Base-by-base conservation (phyloP, 2,329 filamentous ascomycete genomes). In the Knufia petricola region DNA sequence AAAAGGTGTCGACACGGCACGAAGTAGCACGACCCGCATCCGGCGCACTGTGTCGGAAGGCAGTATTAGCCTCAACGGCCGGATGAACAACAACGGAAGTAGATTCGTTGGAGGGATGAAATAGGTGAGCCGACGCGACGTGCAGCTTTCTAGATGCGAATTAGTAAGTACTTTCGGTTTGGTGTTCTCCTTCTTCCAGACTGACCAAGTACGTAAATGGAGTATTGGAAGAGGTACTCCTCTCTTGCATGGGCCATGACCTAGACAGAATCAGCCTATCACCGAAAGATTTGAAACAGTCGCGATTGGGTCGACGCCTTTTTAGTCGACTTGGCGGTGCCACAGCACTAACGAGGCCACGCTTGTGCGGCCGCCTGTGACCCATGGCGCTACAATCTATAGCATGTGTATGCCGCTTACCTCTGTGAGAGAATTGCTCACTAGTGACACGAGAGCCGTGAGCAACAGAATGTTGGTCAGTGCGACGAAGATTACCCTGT, bases 401-500 rank as follows among this genome's bases (percentile, higher is more conserved):
- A 21, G 13, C 21, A 37, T 12, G 13, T 40, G 37, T n/a, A 20
- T 32, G 21, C 12, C 21, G 59, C 68, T 63, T 67, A 72, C 76
- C 69, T 74, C 77, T 58, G 69, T 72, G 49, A 80, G 62, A 51
- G 73, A 77, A 64, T 79, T 77, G 36, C 74, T 76, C 59, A 80
- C 68, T 51, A 79, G 65, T 52, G 72, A 76, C 52, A 79, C 77
- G 54, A 79, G 63, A 24, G 75, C 78, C 26, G 77, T 79, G 51
- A 81, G 73, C 49, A 81, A 66, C 15, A 81, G 64, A 42, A 81
- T 75, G 55, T 80, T 80, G 45, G 76, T 81, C 64, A 81, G 66
- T 49, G 72, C 74, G 36, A 80, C 71, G 53, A 81, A 81, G 48
- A 79, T 66, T 47, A 81, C 65, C 75, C 67, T 70, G 55, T 20